phyloP scores from a whole-genome alignment of 2,329 filamentous ascomycete species.

The Polytolypa hystricis region DNA sequence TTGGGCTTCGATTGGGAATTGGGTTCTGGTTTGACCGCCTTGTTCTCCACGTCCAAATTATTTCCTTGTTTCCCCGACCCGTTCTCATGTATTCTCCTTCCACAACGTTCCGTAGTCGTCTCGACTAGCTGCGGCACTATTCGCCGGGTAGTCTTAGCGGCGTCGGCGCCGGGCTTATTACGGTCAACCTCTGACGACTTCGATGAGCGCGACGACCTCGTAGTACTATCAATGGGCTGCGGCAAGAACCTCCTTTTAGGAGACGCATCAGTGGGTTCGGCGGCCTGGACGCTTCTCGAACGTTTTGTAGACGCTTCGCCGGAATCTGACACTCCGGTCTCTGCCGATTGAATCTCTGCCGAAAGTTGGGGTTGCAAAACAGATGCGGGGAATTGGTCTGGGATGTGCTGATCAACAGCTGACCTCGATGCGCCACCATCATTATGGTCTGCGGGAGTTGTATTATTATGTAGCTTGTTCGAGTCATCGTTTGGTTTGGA shows the following conservation, averaged over 20 bases:
- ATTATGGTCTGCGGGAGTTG: no score
- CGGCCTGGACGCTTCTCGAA: neutral
- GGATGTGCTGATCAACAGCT: no score
- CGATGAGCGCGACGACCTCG: slow-evolving; percentile 10
- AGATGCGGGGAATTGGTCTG: no score
- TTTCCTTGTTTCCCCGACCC: neutral
- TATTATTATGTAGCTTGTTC: no score
- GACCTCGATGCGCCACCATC: no score
- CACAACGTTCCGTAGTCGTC: slow-evolving; percentile 50
- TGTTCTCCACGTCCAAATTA: no score
- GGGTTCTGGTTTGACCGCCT: no score
- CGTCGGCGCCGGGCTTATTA: neutral
- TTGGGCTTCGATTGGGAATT: slow-evolving; percentile 17
- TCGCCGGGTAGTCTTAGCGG: slow-evolving; percentile 38
- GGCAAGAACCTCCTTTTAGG: slow-evolving; percentile 18
- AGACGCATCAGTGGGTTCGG: neutral
- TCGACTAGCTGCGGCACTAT: slow-evolving; percentile 63
- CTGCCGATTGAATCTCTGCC: neutral
- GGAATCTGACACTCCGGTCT: no score
- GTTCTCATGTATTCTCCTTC: neutral
- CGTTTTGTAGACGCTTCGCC: no score
- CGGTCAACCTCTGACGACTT: slow-evolving; percentile 8
- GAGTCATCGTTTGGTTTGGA: no score
- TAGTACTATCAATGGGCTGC: slow-evolving; percentile 18
- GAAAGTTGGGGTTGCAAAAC: no score